These are phyloP conservation scores for Trametes gibbosa DNA, from an alignment of 768 basidiomycete genomes.

Conservation along the genomic window DNA sequence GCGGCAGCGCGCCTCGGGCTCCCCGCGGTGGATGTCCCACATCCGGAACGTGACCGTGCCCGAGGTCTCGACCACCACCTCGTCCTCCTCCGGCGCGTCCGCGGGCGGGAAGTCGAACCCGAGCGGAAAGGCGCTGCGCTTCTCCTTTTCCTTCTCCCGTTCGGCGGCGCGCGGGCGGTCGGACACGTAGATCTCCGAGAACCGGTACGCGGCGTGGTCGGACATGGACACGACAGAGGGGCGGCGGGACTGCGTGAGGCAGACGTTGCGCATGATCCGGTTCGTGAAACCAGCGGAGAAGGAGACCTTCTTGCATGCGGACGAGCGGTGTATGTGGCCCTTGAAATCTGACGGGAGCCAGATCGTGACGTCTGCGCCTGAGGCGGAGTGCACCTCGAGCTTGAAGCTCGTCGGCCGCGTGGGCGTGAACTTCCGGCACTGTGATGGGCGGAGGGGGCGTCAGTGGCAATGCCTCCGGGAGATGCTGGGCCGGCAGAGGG, in stretches of 20 bases:
- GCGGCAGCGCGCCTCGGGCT: slow-evolving; percentile 59
- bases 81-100: slow-evolving; percentile 52
- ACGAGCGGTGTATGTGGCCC: slow-evolving; percentile 53
- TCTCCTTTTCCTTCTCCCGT: slow-evolving; percentile 22
- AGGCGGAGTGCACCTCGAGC: slow-evolving; percentile 61
- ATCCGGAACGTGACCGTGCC: slow-evolving; percentile 69
- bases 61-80: slow-evolving; percentile 58
- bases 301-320: slow-evolving; percentile 38
- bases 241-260: slow-evolving; percentile 28
- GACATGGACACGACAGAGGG: slow-evolving; percentile 27
- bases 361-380: slow-evolving; percentile 61
- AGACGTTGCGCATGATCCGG: slow-evolving; percentile 44
- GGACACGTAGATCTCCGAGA: slow-evolving; percentile 26
- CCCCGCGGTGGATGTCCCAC: slow-evolving; percentile 72
- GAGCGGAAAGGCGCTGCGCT: slow-evolving; percentile 1
- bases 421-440: slow-evolving; percentile 32
- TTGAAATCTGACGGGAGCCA: slow-evolving; percentile 81
- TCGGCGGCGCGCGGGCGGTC: slow-evolving; percentile 12
- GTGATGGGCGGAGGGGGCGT: neutral
- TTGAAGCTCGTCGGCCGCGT: slow-evolving; percentile 35
- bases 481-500: slow-evolving; percentile 39
- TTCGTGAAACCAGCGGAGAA: slow-evolving; percentile 77
- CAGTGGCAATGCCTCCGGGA: slow-evolving; percentile 25
- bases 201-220: slow-evolving; percentile 16
- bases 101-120: slow-evolving; percentile 5